Evolutionary conservation across 768 basidiomycete genomes (phyloP).

Genomic region (Amanita fuliginea): DNA sequence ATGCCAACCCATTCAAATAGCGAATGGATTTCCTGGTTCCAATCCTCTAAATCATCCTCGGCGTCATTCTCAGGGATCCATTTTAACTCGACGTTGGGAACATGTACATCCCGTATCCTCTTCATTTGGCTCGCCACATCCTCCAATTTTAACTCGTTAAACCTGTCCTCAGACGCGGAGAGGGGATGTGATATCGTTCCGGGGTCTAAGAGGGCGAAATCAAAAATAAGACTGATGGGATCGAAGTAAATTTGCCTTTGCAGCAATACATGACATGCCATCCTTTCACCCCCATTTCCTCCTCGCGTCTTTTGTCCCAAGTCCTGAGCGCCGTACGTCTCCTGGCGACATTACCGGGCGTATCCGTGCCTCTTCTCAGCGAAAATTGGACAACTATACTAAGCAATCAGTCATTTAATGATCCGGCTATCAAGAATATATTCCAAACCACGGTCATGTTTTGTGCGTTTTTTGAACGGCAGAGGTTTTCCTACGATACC

Average conservation of each 20-base stretch:
- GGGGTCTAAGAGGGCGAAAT: constrained; percentile 3
- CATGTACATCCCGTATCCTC: constrained; percentile 22
- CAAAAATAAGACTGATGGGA: background rate
- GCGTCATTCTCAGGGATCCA: constrained; percentile 5
- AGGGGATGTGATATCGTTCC: constrained; percentile 12
- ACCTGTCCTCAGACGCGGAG: background rate
- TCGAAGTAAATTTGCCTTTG: constrained; percentile 11
- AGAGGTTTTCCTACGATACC: constrained; percentile 47
- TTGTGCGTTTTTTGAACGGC: constrained; percentile 40
- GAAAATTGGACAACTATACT: constrained; percentile 36
- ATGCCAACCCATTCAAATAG: constrained; percentile 72
- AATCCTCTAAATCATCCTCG: constrained; percentile 35
- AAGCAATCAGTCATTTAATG: background rate
- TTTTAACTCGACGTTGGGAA: constrained; percentile 22
- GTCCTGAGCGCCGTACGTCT: constrained; percentile 26
- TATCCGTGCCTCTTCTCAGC: constrained; percentile 27
- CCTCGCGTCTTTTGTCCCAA: constrained; percentile 39
- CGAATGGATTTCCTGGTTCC: constrained; percentile 29
- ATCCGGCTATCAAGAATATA: background rate
- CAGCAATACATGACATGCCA: constrained; percentile 39
- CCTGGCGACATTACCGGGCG: constrained; percentile 23
- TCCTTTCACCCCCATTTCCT: constrained; percentile 14
- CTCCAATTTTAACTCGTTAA: constrained; percentile 9
- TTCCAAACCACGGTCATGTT: constrained; percentile 37
- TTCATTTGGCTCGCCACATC: constrained; percentile 15